These are phyloP conservation scores for Silene uniflora DNA, from an alignment of 148 eudicot species.

Conservation along the genomic window DNA sequence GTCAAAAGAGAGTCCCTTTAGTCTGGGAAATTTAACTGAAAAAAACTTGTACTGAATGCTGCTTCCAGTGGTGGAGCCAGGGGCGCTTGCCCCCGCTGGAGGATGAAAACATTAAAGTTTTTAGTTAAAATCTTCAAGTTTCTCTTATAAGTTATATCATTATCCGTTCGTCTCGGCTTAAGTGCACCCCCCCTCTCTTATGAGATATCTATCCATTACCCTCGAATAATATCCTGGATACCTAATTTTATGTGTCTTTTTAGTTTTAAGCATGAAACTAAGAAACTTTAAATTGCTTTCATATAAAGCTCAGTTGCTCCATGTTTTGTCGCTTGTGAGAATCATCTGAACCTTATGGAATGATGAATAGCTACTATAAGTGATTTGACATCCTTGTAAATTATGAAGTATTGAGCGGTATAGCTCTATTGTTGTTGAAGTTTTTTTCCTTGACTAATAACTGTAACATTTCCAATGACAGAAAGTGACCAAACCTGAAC, in stretches of 20 bases:
- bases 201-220: background rate
- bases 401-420: background rate
- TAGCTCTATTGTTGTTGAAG: background rate
- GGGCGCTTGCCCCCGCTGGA: too few species aligned
- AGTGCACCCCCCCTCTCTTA: too few species aligned
- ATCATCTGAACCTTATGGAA: background rate
- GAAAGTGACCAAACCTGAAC: slow-evolving; percentile 66
- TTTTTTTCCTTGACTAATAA: background rate
- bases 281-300: background rate
- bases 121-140: too few species aligned
- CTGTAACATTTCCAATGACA: slow-evolving; percentile 28
- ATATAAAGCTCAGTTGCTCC: background rate
- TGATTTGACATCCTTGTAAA: too few species aligned
- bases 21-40: too few species aligned
- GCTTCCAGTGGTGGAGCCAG: too few species aligned
- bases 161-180: too few species aligned
- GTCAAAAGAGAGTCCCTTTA: background rate
- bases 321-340: background rate
- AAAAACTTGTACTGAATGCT: background rate
- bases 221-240: background rate
- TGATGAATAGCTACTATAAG: background rate
- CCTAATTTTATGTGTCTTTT: background rate
- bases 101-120: too few species aligned
- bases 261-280: background rate
- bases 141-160: too few species aligned